Percentiles rank a stretch among this genome's conserved stretches.
These are phyloP conservation scores for Tolypocladium sp. DNA, from an alignment of 2,329 filamentous ascomycete species.

Conservation along the genomic window DNA sequence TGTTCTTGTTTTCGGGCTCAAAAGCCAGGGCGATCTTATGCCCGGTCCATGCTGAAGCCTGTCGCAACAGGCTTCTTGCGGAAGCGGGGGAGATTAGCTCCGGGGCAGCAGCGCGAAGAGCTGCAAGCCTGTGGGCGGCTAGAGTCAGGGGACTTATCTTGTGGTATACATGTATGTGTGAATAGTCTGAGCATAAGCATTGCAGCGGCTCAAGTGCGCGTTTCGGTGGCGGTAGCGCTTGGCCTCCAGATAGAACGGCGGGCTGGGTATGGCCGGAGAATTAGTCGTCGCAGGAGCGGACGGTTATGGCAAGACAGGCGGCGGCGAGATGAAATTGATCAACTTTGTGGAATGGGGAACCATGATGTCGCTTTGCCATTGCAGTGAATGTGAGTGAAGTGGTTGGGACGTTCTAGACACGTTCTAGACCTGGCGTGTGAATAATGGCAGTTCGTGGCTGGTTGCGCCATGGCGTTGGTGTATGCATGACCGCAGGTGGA, in stretches of 20 bases:
- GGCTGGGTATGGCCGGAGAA: background rate
- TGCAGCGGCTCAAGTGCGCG: background rate
- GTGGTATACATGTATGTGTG: slow-evolving; percentile 2
- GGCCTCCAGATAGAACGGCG: background rate
- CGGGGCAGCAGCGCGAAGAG: background rate
- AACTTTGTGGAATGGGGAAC: background rate
- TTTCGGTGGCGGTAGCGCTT: background rate
- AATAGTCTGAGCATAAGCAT: slow-evolving; percentile 1
- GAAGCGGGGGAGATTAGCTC: background rate
- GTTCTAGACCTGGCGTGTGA: background rate
- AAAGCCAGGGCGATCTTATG: slow-evolving; percentile 5
- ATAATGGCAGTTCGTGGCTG: background rate
- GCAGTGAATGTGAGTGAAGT: background rate
- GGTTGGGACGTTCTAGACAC: background rate
- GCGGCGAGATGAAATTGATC: slow-evolving; percentile 3
- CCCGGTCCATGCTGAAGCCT: background rate
- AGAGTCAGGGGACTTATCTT: background rate
- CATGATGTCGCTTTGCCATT: background rate
- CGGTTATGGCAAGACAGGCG: background rate
- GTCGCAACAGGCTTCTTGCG: background rate
- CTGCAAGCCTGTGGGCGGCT: background rate
- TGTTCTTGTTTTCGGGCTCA: slow-evolving; percentile 3
- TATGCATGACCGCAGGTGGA: background rate
- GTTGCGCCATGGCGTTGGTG: too few species aligned
- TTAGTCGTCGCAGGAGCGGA: background rate